Percentiles rank a stretch among this genome's conserved stretches.
Conservation (phyloP, 106 monocot genomes). For the Allium cepa region DNA sequence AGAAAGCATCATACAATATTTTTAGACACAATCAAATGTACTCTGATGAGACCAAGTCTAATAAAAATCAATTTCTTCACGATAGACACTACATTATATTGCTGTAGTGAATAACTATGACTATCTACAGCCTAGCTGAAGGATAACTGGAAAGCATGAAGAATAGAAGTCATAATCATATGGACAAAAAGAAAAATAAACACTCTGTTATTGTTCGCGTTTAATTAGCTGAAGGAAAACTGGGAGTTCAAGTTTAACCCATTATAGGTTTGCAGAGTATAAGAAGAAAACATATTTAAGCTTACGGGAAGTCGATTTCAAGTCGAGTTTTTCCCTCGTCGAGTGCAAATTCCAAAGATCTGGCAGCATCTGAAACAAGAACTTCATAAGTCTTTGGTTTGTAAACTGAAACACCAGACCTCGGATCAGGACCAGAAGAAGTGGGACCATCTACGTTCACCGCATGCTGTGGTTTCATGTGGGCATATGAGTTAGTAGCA, state of each 20-base stretch:
- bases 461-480: background rate
- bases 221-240: too few relatives aligned
- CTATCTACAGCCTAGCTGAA: background rate
- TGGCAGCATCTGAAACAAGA: constrained; percentile 73
- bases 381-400: constrained; percentile 90
- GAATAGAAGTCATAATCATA: too few relatives aligned
- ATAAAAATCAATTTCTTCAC: too few relatives aligned
- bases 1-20: too few relatives aligned
- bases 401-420: constrained; percentile 75
- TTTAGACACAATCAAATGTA: too few relatives aligned
- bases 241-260: too few relatives aligned
- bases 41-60: too few relatives aligned
- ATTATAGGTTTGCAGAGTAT: background rate
- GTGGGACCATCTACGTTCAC: background rate
- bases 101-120: too few relatives aligned
- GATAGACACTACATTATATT: too few relatives aligned
- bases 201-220: too few relatives aligned
- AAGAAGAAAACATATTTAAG: background rate
- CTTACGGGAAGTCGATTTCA: constrained; percentile 99
- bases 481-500: background rate
- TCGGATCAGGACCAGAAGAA: constrained; percentile 15
- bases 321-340: constrained; percentile 88
- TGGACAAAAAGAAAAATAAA: too few relatives aligned
- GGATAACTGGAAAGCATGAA: background rate
- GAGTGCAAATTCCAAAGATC: constrained; percentile 60